Conservation (phyloP, 2,329 filamentous ascomycete species). For the Fulvia fulva region DNA sequence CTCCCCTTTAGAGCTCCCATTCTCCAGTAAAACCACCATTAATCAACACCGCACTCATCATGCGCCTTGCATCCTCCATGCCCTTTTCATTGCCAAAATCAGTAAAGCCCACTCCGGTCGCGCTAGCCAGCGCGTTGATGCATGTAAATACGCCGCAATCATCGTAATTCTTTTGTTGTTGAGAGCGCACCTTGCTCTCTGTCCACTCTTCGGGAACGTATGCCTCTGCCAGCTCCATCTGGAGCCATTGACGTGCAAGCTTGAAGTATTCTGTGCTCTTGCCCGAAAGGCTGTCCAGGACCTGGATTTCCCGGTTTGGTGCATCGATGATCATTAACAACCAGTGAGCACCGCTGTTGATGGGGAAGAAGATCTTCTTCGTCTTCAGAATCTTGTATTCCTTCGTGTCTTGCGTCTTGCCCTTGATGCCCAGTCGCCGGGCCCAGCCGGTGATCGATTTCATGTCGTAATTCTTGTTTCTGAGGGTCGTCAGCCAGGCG, state of each 20-base stretch:
- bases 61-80: slow-evolving; percentile 36
- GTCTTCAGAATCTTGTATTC: slow-evolving; percentile 57
- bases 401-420: slow-evolving; percentile 30
- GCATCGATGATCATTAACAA: slow-evolving; percentile 66
- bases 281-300: slow-evolving; percentile 64
- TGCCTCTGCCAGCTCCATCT: slow-evolving; percentile 52
- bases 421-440: slow-evolving; percentile 54
- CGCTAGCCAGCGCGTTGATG: slow-evolving; percentile 63
- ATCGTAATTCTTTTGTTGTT: slow-evolving; percentile 61
- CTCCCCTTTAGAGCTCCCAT: slow-evolving; percentile 38
- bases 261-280: slow-evolving; percentile 26
- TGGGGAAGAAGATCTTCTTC: slow-evolving; percentile 66
- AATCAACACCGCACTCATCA: slow-evolving; percentile 62
- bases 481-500: slow-evolving; percentile 60
- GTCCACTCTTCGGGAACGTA: slow-evolving; percentile 61
- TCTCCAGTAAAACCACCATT: slow-evolving; percentile 64
- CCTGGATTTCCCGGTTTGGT: slow-evolving; percentile 56
- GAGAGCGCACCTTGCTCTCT: slow-evolving; percentile 45
- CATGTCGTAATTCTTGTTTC: slow-evolving; percentile 48
- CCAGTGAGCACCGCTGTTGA: slow-evolving; percentile 62
- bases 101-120: slow-evolving; percentile 46
- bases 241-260: slow-evolving; percentile 51
- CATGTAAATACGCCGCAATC: slow-evolving; percentile 78
- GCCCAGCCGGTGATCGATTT: slow-evolving; percentile 52
- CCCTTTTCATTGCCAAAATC: slow-evolving; percentile 16